Base-by-base conservation (phyloP, 371 early-diverging fungal species). In the Mucor piriformis region DNA sequence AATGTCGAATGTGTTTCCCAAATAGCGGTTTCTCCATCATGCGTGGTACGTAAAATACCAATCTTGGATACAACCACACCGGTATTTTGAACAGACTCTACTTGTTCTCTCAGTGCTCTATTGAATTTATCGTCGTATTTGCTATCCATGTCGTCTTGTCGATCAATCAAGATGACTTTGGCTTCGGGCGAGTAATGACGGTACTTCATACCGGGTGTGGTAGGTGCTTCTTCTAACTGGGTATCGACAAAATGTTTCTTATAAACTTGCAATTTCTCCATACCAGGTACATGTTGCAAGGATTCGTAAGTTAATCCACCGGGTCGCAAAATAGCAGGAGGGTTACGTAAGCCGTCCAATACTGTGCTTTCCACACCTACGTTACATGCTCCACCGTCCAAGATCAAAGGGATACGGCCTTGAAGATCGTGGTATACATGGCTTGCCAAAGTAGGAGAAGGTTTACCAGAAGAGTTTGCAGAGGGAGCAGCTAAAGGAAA, bases 201-300 rank as follows among this genome's bases (percentile, higher is more conserved):
- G 65, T 99, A 99, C 75, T 99, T 99, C 95, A 96, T 98, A 3
- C 99, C 99, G 6, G 99, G 99, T 15, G 98, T 96, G 0, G 93
- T 92, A 0, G 97, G 98, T 6, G 86, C 82, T 42, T 65, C 67
- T 54, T 95, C 96, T 61, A 93, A 69, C 38, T 72, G 73, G 3
- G 66, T 73, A 54, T 90, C 90, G 0, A 81, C 79, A 74, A 92
- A 93, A 69, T 92, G 87, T 47, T 87, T 89, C 32, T 84, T 80
- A 66, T 94, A 96, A 6, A 94, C 93, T 53, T 85, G 83, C 11
- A 92, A 61, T 3, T 69, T 35, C 51, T 87, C 82, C 74, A 84
- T 79, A 29, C 80, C 87, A 13, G 73, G 69, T 21, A 87, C 59
- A 12, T 49, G 13, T 24, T 66, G 61, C 29, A 99, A 72, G 46